phyloP scores from a whole-genome alignment of 2,329 filamentous ascomycete genomes.

The Penicillium thymicola region DNA sequence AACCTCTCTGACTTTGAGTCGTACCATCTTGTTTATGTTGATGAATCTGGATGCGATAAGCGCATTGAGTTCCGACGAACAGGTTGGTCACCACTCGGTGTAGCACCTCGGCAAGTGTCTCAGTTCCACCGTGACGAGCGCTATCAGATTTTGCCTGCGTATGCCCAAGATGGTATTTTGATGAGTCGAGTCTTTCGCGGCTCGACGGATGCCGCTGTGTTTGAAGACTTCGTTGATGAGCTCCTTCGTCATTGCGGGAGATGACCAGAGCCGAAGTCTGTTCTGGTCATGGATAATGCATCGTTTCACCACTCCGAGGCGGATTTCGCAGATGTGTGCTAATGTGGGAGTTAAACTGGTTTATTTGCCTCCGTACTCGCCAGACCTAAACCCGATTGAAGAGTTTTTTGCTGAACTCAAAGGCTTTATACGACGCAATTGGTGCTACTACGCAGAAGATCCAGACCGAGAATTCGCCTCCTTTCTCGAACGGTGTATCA shows the following conservation, averaged over 20 bases:
- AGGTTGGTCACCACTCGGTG: too few species aligned
- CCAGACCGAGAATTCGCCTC: background rate
- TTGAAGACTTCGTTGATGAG: background rate
- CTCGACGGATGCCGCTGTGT: background rate
- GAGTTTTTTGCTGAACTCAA: background rate
- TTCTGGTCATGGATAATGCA: background rate
- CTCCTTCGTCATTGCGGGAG: background rate
- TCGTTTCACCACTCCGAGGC: too few species aligned
- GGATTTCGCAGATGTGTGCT: too few species aligned
- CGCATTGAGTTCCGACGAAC: too few species aligned
- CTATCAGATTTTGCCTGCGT: background rate
- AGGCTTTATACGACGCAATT: background rate
- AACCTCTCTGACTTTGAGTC: too few species aligned
- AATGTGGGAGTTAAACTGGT: too few species aligned
- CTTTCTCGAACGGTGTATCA: too few species aligned
- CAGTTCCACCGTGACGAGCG: background rate
- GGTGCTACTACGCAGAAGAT: background rate
- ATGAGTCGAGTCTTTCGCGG: background rate
- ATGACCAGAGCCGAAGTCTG: background rate
- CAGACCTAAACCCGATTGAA: too few species aligned
- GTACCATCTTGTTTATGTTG: too few species aligned
- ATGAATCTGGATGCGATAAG: too few species aligned
- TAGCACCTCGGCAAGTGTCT: slow-evolving; percentile 15
- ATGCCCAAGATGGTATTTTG: background rate
- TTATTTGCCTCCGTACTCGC: too few species aligned